Evolutionary conservation across 2,329 filamentous ascomycete genomes (phyloP), one percentile per base, ranked within the genome.

Genomic region (Chrysosporium keratinophilum): DNA sequence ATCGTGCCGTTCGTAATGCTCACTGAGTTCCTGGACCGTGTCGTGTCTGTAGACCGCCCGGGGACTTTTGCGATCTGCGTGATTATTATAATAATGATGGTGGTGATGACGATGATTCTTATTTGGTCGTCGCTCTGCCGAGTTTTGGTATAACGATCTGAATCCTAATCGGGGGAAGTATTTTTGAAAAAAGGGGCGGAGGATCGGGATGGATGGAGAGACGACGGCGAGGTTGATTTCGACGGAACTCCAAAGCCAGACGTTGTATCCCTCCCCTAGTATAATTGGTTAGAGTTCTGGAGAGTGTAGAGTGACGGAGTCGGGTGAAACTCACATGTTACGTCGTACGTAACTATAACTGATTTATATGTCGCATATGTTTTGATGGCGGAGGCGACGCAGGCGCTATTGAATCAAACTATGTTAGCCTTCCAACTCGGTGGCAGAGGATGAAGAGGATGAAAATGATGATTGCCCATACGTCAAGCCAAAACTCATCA

Each of bases 201-300:
- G 54, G 7, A 57, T 56, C 11, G 60, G 60, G 19, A 61, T 23
- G 1, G 58, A 61, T 1, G 60, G 57, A 50, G 58, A 62, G 15
- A 61, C 61, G 20, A 61, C 57, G 4, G 58, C 58, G 9, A 62
- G 50, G 28, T 61, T 61, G 5, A 58, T 53, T 44, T 62, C 60
- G 40, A 62, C 15, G 15, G 47, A 54, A 42, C 45, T 56, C 60
- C 60, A 62, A 37, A 60, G 34, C 59, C 59, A 60, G 28, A 57
- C 54, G 15, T 56, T 53, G 44, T 60, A 60, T 31, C 59, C 59
- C n/a, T 46, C 44, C 59, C 59, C 59, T 60, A 40, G 35, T 10
- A 33, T 28, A 6, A 14, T 39, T 15, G 4, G 12, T 48, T 23
- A 33, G 20, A 33, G 2, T 2, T 28, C 23, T 28, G 20, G 28